A percentile compares a stretch with the other conserved stretches of the same genome.
Conservation (phyloP, 2,329 filamentous ascomycete species). For the Botryotinia calthae region DNA sequence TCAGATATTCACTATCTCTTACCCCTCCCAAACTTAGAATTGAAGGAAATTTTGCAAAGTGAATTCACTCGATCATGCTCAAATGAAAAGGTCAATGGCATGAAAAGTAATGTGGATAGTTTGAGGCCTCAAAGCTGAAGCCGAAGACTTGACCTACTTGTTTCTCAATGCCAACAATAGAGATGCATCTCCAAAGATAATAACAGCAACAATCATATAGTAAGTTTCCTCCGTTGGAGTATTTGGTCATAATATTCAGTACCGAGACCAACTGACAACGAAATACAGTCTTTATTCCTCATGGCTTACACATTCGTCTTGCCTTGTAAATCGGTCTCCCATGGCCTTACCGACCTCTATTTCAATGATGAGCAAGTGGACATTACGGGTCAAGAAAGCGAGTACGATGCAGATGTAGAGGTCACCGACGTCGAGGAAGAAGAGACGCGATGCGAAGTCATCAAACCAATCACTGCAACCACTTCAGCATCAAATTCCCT, state of each 20-base stretch:
- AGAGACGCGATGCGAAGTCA: neutral
- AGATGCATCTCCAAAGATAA: neutral
- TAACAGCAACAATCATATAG: neutral
- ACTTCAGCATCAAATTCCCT: neutral
- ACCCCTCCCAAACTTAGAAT: neutral
- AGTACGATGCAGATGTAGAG: conserved; percentile 6
- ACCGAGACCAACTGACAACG: neutral
- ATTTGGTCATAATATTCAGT: neutral
- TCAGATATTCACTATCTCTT: neutral
- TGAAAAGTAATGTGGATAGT: neutral
- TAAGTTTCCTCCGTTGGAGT: neutral
- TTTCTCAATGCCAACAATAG: neutral
- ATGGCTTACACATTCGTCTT: conserved; percentile 1
- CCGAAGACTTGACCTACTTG: neutral
- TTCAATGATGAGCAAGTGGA: neutral
- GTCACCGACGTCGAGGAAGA: neutral
- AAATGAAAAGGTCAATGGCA: neutral
- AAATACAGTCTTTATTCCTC: conserved; percentile 1
- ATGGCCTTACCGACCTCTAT: neutral
- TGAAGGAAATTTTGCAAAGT: neutral
- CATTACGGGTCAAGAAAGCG: neutral
- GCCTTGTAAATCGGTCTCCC: neutral
- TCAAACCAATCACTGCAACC: neutral
- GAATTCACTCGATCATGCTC: neutral
- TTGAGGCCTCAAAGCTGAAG: neutral